Base-by-base conservation (phyloP, 2,329 filamentous ascomycete species). In the Cadophora sp. region DNA sequence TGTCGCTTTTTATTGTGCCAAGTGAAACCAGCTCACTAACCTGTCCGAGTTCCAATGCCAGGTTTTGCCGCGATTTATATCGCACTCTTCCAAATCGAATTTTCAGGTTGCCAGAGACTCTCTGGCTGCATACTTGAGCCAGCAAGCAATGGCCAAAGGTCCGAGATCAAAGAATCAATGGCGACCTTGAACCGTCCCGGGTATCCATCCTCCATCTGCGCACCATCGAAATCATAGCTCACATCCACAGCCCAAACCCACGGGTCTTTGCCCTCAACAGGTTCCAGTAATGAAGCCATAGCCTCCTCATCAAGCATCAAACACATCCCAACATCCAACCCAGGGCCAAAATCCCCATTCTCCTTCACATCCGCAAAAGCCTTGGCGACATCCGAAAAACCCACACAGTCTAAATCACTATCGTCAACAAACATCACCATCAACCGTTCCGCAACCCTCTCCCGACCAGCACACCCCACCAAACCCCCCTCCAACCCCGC, bases 191-290 rank as follows among this genome's bases (percentile, higher is more conserved):
- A 63, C 36, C 45, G 45, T 33, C 60, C 60, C 27, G 47, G 45
- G 39, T 63, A 63, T 45, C 24, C 45, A 24, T 39, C 24, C 47
- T 63, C 60, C 22, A 22, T 45, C 30, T 63, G 60, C 24, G 22
- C 48, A 33, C 30, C 47, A 27, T 51, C 30, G 30, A 55, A 53
- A 24, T 55, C 60, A 39, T 53, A 55, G 33, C 50, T 30, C 27
- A 63, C 60, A 63, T 63, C 60, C n/a, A 63, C 60, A 20, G 60
- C 60, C 60, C 60, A 63, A 20, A 63, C 60, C 60, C 60, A 63
- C 50, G 60, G 60, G 20, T 63, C 60, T 47, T 63, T 47, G n/a
- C 60, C 60, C 24, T 51, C 45, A 22, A 55, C 47, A 22, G 60
- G 60, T 24, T 53, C 30, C 36, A 63, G 50, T 39, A 63, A 45